Evolutionary conservation across 1,139 yeast genomes (phyloP).

Genomic region (Nakaseomyces bracarensis): DNA sequence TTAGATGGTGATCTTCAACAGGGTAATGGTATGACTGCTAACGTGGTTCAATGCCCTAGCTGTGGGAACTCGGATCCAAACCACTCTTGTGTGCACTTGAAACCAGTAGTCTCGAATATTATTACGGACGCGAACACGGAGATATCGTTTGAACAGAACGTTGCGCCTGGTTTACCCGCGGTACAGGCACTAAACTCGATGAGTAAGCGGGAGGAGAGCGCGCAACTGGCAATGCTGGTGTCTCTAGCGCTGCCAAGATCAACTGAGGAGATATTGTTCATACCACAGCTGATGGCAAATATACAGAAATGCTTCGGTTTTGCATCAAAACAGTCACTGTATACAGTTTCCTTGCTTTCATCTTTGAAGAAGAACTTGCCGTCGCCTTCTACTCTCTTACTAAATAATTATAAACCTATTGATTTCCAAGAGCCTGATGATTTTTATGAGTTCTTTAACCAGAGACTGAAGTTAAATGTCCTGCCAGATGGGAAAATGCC

Average conservation of each 20-base stretch:
- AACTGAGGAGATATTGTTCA: slow-evolving; percentile 67
- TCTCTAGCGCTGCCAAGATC: slow-evolving; percentile 69
- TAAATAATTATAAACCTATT: slow-evolving; percentile 14
- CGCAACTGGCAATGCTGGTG: slow-evolving; percentile 55
- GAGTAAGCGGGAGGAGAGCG: slow-evolving; percentile 40
- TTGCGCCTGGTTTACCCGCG: slow-evolving; percentile 76
- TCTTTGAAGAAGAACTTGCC: slow-evolving; percentile 52
- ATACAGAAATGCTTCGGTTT: slow-evolving; percentile 64
- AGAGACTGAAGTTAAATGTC: slow-evolving; percentile 21
- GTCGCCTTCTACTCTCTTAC: slow-evolving; percentile 38
- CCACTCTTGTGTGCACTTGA: slow-evolving; percentile 33
- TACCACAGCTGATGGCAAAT: slow-evolving; percentile 61
- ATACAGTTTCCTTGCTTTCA: slow-evolving; percentile 64
- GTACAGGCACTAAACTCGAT: slow-evolving; percentile 43
- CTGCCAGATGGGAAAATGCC: not conserved
- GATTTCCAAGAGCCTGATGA: slow-evolving; percentile 28
- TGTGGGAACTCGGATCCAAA: slow-evolving; percentile 5
- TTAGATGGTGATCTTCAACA: no score
- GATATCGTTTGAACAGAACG: slow-evolving; percentile 44
- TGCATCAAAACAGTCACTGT: slow-evolving; percentile 55
- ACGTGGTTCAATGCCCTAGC: slow-evolving; percentile 29
- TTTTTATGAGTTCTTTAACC: slow-evolving; percentile 19
- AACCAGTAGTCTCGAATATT: slow-evolving; percentile 26
- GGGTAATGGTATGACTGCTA: not conserved
- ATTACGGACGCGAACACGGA: slow-evolving; percentile 22